Base-by-base conservation (phyloP, 164 flowering plant genomes). In the Aristolochia californica region DNA sequence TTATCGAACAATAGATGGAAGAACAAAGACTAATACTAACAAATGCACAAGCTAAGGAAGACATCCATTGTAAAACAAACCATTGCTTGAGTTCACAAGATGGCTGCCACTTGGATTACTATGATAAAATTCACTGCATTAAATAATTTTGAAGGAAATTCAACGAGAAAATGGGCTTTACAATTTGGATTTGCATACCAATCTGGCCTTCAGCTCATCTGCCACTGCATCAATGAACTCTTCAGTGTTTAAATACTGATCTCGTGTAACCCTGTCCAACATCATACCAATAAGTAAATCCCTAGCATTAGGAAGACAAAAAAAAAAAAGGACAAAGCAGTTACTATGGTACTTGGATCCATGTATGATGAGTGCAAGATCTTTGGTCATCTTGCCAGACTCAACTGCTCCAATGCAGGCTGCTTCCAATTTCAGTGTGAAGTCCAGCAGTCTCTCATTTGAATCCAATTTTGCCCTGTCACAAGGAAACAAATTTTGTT, bases 161-260 rank as follows among this genome's bases (percentile, higher is more conserved):
- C 43, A 7, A 38, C 18, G 10, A 9, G 28, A 15, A 13, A 9
- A 58, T 49, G 53, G 54, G 20, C 40, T 53, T 60, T 70, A 63
- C 72, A 72, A 44, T 63, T 66, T 70, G 47, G 78, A 47, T 68
- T 66, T 60, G 62, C 70, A 51, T 12, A 68, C 59, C 45, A 91
- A 93, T 65, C 78, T 87, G 53, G 82, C 81, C 71, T 49, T 84
- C 63, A 89, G 81, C 57, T 84, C 91, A 22, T 60, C 83, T 0
- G 95, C 97, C 59, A 89, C 97, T 55, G 97, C 93, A 74, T 87
- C 97, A 60, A 89, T 83, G 79, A 89, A 89, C 69, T 84, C 93
- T 57, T 83, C 90, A 21, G 97, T 89, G 62, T 78, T 89, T 77
- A 89, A 73, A 74, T 89, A 89, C 10, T 70, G 67, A 53, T 78